A percentile compares a stretch with the other conserved stretches of the same genome.
These are phyloP conservation scores for Fusarium nurragi DNA, from an alignment of 2,329 filamentous ascomycete species.

Conservation along the genomic window DNA sequence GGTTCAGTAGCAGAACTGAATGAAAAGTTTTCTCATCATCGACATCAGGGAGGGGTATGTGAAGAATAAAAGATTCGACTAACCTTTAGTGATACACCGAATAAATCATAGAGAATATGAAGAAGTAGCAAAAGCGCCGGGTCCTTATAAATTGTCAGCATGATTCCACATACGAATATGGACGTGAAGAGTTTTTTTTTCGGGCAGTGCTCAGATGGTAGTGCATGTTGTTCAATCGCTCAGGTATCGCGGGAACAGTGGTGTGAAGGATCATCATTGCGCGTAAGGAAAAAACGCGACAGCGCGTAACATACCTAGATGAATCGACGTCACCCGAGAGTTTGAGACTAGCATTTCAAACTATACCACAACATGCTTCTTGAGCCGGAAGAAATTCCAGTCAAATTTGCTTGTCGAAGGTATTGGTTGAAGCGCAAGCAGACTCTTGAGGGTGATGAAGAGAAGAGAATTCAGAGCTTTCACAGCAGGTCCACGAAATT, in stretches of 20 bases:
- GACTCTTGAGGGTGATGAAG: constrained; percentile 24
- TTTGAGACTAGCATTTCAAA: background rate
- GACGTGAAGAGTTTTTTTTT: background rate
- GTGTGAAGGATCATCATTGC: constrained; percentile 64
- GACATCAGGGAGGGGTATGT: constrained; percentile 42
- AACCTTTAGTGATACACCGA: constrained; percentile 17
- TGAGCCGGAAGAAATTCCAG: background rate
- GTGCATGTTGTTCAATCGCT: constrained; percentile 76
- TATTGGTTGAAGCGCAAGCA: background rate
- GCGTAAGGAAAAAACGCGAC: constrained; percentile 15
- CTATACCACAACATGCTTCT: background rate
- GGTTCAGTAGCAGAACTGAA: constrained; percentile 82
- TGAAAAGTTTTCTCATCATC: constrained; percentile 72
- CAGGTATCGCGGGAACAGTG: constrained; percentile 71
- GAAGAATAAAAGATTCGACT: background rate
- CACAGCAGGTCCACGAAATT: constrained; percentile 21
- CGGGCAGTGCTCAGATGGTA: constrained; percentile 70
- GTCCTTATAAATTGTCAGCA: constrained; percentile 10
- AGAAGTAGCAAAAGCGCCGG: constrained; percentile 2
- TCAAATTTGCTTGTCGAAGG: background rate
- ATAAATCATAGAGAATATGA: background rate
- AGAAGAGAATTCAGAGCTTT: constrained; percentile 19
- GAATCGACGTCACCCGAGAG: constrained; percentile 7
- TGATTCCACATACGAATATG: background rate
- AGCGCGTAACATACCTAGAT: constrained; percentile 38